Evolutionary conservation across 1,284 basidiomycete genomes (phyloP).

Genomic region (Trichosporon sp.): DNA sequence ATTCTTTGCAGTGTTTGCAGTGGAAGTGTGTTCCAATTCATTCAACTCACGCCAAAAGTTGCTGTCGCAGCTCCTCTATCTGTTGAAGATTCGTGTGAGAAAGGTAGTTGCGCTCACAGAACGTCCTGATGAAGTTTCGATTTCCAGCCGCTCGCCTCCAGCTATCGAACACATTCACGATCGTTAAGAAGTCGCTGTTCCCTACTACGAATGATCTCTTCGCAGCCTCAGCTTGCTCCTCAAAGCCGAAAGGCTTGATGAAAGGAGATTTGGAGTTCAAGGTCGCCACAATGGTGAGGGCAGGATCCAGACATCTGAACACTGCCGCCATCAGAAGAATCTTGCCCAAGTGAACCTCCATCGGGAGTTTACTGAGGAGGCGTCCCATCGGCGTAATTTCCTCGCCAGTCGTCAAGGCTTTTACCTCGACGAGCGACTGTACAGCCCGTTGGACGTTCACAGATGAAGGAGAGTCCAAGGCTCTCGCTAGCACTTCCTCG

Average conservation of each 20-base stretch:
- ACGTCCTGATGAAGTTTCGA: conserved; percentile 58
- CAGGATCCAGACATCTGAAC: conserved; percentile 88
- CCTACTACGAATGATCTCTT: conserved; percentile 74
- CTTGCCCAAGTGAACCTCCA: conserved; percentile 90
- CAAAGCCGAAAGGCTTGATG: conserved; percentile 78
- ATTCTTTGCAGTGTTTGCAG: neutral
- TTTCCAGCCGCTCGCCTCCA: conserved; percentile 80
- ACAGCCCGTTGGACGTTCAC: conserved; percentile 90
- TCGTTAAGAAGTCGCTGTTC: conserved; percentile 93
- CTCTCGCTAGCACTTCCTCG: conserved; percentile 80
- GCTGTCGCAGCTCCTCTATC: conserved; percentile 93
- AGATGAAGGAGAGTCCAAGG: conserved; percentile 81
- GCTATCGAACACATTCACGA: conserved; percentile 81
- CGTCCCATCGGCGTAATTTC: conserved; percentile 95
- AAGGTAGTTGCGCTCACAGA: conserved; percentile 77
- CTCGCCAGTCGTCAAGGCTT: conserved; percentile 70
- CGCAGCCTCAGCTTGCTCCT: conserved; percentile 78
- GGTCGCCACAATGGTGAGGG: conserved; percentile 88
- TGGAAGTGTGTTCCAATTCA: neutral
- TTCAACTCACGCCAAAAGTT: conserved; percentile 67
- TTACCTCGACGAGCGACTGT: conserved; percentile 81
- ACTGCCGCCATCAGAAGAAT: conserved; percentile 80
- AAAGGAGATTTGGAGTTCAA: conserved; percentile 93
- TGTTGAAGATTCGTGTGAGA: conserved; percentile 91
- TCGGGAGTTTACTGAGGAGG: conserved; percentile 84